Percentiles rank a stretch among this genome's conserved stretches.
These are phyloP conservation scores for Plasmopara halstedii DNA, from an alignment of 352 stramenopile species.

Conservation along the genomic window DNA sequence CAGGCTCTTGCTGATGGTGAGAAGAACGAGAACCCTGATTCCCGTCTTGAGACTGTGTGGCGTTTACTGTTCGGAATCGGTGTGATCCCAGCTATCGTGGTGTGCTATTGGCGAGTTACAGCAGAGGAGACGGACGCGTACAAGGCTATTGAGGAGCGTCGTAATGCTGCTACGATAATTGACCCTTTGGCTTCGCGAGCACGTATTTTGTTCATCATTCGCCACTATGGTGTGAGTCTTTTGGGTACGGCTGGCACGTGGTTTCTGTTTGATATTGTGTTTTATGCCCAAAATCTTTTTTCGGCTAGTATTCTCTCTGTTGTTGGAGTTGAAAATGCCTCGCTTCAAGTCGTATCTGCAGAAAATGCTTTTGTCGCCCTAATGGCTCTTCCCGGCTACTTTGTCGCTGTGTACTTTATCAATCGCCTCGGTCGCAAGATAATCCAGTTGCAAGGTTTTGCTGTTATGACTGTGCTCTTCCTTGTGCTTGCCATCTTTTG, in stretches of 20 bases:
- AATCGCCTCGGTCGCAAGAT: slow-evolving; percentile 53
- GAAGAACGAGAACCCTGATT: slow-evolving; percentile 26
- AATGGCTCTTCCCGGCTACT: slow-evolving; percentile 76
- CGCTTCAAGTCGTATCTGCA: slow-evolving; percentile 43
- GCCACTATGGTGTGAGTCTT: slow-evolving; percentile 41
- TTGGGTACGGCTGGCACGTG: slow-evolving; percentile 67
- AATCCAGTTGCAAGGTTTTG: slow-evolving; percentile 75
- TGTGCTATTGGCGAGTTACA: slow-evolving; percentile 56
- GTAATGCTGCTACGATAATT: not conserved
- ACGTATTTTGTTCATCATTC: slow-evolving; percentile 34
- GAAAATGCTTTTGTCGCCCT: slow-evolving; percentile 49
- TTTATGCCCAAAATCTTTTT: slow-evolving; percentile 76
- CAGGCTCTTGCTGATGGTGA: slow-evolving; percentile 30
- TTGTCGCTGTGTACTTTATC: slow-evolving; percentile 66
- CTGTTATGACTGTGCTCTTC: slow-evolving; percentile 57
- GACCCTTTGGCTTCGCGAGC: not conserved
- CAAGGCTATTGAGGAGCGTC: slow-evolving; percentile 29
- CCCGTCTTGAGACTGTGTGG: slow-evolving; percentile 55
- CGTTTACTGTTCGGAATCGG: slow-evolving; percentile 57
- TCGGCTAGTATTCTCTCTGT: slow-evolving; percentile 59
- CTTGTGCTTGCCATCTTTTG: slow-evolving; percentile 57
- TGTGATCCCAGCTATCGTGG: slow-evolving; percentile 45
- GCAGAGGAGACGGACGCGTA: slow-evolving; percentile 47
- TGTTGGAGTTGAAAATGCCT: slow-evolving; percentile 41
- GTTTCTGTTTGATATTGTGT: slow-evolving; percentile 85